Conservation (phyloP, 495 filamentous ascomycete genomes). For the Podospora conica region DNA sequence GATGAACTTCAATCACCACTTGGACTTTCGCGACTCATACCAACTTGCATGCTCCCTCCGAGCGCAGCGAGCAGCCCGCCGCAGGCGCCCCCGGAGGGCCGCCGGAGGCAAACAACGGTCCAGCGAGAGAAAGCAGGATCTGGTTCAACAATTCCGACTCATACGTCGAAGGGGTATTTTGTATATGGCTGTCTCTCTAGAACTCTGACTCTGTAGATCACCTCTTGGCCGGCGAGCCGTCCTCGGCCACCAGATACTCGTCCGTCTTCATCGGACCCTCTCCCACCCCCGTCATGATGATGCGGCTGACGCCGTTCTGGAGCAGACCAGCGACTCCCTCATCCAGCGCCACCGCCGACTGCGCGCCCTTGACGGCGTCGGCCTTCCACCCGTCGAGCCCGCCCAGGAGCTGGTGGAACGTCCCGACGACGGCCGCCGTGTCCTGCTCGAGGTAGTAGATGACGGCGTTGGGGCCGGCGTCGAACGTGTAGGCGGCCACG, state of each 20-base stretch:
- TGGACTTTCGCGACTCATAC: neutral
- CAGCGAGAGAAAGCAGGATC: neutral
- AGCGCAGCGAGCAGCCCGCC: neutral
- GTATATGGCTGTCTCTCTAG: neutral
- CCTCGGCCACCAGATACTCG: conserved; percentile 67
- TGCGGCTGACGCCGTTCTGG: conserved; percentile 71
- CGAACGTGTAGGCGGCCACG: conserved; percentile 92
- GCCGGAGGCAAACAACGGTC: neutral
- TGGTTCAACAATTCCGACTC: neutral
- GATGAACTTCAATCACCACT: too few relatives aligned
- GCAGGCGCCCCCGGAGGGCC: neutral
- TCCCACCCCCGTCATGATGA: conserved; percentile 88
- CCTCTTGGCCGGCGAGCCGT: conserved; percentile 49
- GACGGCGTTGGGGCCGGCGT: conserved; percentile 94
- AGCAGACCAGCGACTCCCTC: conserved; percentile 52
- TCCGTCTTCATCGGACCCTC: conserved; percentile 77
- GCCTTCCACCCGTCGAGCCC: conserved; percentile 59
- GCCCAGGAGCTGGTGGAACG: conserved; percentile 53
- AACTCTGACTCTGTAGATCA: conserved; percentile 13
- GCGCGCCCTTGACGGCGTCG: conserved; percentile 30
- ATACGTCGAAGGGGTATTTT: neutral
- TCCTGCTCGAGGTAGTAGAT: conserved; percentile 86
- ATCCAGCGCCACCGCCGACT: conserved; percentile 52
- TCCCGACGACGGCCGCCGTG: conserved; percentile 61
- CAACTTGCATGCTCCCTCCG: neutral